Conservation (phyloP, 495 filamentous ascomycete species). For the Jackrogersella multiformis region DNA sequence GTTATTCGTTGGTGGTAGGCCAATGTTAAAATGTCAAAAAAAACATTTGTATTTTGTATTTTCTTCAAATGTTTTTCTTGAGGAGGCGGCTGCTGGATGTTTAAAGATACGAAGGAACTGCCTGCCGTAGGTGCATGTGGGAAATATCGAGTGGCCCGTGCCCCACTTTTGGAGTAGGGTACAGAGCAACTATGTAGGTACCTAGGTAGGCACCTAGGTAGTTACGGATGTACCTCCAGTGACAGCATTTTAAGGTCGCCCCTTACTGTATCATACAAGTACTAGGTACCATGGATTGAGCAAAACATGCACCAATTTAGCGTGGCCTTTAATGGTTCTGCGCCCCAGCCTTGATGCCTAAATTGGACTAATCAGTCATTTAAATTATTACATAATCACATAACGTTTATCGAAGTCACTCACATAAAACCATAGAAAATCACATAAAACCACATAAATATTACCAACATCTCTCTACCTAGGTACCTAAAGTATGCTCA, state of each 20-base stretch:
- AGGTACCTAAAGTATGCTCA: too few species aligned
- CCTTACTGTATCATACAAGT: background rate
- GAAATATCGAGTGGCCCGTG: constrained; percentile 13
- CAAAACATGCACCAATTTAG: constrained; percentile 9
- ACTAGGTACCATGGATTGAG: constrained; percentile 4
- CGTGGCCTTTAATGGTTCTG: constrained; percentile 2
- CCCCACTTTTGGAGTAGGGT: background rate
- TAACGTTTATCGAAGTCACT: background rate
- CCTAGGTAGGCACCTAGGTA: background rate
- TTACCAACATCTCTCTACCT: too few species aligned
- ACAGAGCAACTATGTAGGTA: background rate
- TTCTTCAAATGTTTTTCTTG: constrained; percentile 10
- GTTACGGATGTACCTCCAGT: too few species aligned
- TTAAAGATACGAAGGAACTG: constrained; percentile 8
- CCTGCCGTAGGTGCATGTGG: background rate
- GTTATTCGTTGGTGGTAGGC: constrained; percentile 25
- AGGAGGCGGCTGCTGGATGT: background rate
- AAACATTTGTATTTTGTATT: constrained; percentile 1
- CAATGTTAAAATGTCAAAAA: too few species aligned
- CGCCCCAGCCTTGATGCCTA: constrained; percentile 5
- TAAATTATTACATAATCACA: constrained; percentile 1
- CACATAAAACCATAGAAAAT: too few species aligned
- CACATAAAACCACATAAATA: too few species aligned
- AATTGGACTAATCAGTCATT: constrained; percentile 7
- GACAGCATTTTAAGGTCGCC: background rate